phyloP scores from a whole-genome alignment of 257 asterid genomes.

The Mitragyna speciosa region DNA sequence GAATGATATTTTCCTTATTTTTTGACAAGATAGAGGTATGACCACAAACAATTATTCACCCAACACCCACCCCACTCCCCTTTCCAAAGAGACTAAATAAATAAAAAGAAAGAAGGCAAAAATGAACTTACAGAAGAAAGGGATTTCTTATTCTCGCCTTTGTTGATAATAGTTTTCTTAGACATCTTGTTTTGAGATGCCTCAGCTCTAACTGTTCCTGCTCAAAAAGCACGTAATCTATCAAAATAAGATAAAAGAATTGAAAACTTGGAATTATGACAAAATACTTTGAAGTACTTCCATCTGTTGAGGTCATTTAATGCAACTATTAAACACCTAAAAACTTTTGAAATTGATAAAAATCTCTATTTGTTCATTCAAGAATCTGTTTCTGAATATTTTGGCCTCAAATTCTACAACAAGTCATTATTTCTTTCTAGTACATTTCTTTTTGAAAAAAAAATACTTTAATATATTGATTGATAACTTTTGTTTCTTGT shows the following conservation, averaged over 20 bases:
- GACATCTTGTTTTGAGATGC: constrained; percentile 9
- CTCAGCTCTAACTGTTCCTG: constrained; percentile 15
- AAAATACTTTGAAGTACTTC: neutral
- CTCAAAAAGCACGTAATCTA: neutral
- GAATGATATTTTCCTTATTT: neutral
- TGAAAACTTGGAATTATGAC: neutral
- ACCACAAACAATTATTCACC: neutral
- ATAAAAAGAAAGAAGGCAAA: neutral
- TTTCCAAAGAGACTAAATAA: neutral
- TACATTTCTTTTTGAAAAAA: no score
- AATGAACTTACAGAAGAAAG: constrained; percentile 21
- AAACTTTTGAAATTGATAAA: neutral
- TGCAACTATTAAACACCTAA: neutral
- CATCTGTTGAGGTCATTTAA: neutral
- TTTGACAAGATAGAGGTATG: neutral
- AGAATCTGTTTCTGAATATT: no score
- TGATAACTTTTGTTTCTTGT: neutral
- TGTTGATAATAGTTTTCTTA: constrained; percentile 8
- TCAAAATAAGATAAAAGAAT: neutral
- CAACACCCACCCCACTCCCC: neutral
- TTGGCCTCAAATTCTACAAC: no score
- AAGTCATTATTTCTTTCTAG: no score
- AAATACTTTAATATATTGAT: neutral
- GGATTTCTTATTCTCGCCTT: constrained; percentile 13
- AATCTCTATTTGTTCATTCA: no score